Evolutionary conservation across 2,329 filamentous ascomycete species (phyloP).

Genomic region (Exophiala phaeomuriformis): DNA sequence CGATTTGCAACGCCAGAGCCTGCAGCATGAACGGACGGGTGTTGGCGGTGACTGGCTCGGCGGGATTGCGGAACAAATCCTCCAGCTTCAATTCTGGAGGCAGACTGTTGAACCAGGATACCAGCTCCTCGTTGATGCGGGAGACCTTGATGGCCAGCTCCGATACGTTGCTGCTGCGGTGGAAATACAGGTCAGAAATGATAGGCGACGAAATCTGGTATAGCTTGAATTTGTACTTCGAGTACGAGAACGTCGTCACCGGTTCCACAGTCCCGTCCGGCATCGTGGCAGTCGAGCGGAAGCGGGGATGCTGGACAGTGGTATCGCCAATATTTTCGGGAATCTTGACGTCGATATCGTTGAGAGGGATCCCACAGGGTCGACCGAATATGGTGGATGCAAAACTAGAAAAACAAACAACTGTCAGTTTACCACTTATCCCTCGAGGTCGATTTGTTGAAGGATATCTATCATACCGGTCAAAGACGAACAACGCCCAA

Average conservation of each 20-base stretch:
- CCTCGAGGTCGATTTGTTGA: too few species aligned
- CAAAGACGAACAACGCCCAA: slow-evolving; percentile 18
- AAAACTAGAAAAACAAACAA: slow-evolving; percentile 3
- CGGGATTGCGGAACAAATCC: slow-evolving; percentile 8
- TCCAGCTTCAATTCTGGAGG: slow-evolving; percentile 19
- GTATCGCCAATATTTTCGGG: slow-evolving; percentile 20
- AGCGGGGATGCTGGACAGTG: slow-evolving; percentile 10
- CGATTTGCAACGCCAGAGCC: slow-evolving; percentile 39
- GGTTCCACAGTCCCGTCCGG: slow-evolving; percentile 13
- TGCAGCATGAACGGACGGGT: slow-evolving; percentile 30
- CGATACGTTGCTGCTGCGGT: slow-evolving; percentile 13
- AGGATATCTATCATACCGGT: slow-evolving; percentile 6
- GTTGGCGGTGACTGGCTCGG: slow-evolving; percentile 5
- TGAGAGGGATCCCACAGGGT: slow-evolving; percentile 12
- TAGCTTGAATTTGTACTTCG: slow-evolving; percentile 20
- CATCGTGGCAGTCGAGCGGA: slow-evolving; percentile 17
- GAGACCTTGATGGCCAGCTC: slow-evolving; percentile 13
- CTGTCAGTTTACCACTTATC: too few species aligned
- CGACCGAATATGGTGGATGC: slow-evolving; percentile 18
- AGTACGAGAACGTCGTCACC: slow-evolving; percentile 20
- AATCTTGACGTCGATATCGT: slow-evolving; percentile 14
- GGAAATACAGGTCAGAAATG: slow-evolving; percentile 18
- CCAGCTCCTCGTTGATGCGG: slow-evolving; percentile 15
- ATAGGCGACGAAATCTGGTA: slow-evolving; percentile 23
- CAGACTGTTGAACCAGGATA: slow-evolving; percentile 11